Evolutionary conservation across 2,329 filamentous ascomycete genomes (phyloP).

Genomic region (Didymella glomerata): DNA sequence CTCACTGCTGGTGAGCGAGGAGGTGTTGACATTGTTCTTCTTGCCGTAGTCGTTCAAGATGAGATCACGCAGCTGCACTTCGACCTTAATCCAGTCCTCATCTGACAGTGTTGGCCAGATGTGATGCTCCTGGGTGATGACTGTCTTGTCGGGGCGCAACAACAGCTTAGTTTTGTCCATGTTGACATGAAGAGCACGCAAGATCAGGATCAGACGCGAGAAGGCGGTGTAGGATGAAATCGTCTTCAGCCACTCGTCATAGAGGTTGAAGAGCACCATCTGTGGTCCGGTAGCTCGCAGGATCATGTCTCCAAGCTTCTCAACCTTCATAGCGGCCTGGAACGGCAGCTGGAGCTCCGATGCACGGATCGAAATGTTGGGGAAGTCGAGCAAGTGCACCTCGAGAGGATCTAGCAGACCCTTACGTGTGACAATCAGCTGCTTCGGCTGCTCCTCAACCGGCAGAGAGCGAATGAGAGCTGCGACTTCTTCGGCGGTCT

Average conservation of each 20-base stretch:
- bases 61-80: slow-evolving; percentile 91
- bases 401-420: slow-evolving; percentile 96
- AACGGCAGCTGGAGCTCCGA: slow-evolving; percentile 97
- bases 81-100: slow-evolving; percentile 99
- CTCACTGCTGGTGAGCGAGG: slow-evolving; percentile 94
- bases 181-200: slow-evolving; percentile 95
- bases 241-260: slow-evolving; percentile 98
- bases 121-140: slow-evolving; percentile 98
- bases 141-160: slow-evolving; percentile 93
- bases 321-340: slow-evolving; percentile 99
- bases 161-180: slow-evolving; percentile 98
- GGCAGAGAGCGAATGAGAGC: slow-evolving; percentile 94
- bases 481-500: slow-evolving; percentile 99
- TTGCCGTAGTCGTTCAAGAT: slow-evolving; percentile 99
- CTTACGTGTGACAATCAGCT: slow-evolving; percentile 97
- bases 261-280: slow-evolving; percentile 99
- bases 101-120: slow-evolving; percentile 96
- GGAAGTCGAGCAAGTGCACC: slow-evolving; percentile 96
- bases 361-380: slow-evolving; percentile 97
- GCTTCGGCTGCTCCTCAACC: slow-evolving; percentile 97
- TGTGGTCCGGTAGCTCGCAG: slow-evolving; percentile 97
- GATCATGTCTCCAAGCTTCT: slow-evolving; percentile 99
- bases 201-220: slow-evolving; percentile 89
- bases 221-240: slow-evolving; percentile 99
- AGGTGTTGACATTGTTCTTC: slow-evolving; percentile 99